These are phyloP conservation scores for Lasiosphaeris hirsuta DNA, from an alignment of 495 filamentous ascomycete genomes.

Conservation along the genomic window DNA sequence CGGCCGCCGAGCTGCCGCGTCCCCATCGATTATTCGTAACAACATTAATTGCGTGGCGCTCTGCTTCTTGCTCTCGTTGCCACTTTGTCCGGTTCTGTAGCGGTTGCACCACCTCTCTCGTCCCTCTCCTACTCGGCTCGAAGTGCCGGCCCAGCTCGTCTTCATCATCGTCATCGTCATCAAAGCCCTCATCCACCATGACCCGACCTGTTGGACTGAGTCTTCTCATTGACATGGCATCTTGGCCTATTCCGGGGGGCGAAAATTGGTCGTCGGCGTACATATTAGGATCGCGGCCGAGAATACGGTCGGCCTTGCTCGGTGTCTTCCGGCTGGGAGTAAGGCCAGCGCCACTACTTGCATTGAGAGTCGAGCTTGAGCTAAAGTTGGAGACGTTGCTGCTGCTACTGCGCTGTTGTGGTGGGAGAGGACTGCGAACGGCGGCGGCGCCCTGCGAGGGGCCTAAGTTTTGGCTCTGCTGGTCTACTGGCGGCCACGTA, in stretches of 20 bases:
- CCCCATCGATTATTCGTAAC: slow-evolving; percentile 41
- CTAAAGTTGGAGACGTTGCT: slow-evolving; percentile 5
- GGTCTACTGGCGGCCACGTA: slow-evolving; percentile 13
- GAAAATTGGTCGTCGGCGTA: slow-evolving; percentile 37
- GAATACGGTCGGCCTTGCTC: slow-evolving; percentile 48
- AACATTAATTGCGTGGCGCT: slow-evolving; percentile 39
- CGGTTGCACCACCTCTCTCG: too few relatives aligned
- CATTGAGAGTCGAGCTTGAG: not conserved
- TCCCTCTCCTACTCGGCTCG: too few relatives aligned
- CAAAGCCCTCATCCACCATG: slow-evolving; percentile 32
- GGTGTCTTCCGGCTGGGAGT: slow-evolving; percentile 26
- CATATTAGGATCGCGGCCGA: slow-evolving; percentile 48
- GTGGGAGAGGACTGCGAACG: slow-evolving; percentile 31
- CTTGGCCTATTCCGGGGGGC: not conserved
- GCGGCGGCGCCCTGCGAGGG: slow-evolving; percentile 23
- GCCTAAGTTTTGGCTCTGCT: slow-evolving; percentile 10
- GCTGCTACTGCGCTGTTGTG: slow-evolving; percentile 1
- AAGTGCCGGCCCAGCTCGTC: slow-evolving; percentile 4
- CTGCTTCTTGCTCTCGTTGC: slow-evolving; percentile 27
- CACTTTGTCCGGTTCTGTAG: too few relatives aligned
- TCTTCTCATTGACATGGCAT: slow-evolving; percentile 39
- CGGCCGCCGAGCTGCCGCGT: slow-evolving; percentile 23
- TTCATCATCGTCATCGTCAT: slow-evolving; percentile 22
- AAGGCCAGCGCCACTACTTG: not conserved
- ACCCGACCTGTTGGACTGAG: slow-evolving; percentile 37